Conservation (phyloP, 2,329 filamentous ascomycete species). For the Ascochyta koolunga region DNA sequence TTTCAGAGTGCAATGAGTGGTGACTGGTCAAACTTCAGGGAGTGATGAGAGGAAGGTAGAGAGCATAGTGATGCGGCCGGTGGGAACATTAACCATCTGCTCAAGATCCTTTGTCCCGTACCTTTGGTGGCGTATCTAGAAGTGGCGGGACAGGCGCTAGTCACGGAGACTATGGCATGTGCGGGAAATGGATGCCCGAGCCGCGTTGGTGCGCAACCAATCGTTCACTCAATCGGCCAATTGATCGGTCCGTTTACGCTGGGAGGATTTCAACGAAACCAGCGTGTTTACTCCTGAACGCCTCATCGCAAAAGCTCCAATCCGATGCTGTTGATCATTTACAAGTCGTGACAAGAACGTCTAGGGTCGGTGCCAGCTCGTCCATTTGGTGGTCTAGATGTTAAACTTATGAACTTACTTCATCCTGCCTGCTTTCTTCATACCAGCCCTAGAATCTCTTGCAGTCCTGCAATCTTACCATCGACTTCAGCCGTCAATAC, state of each 20-base stretch:
- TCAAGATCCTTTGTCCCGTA: background rate
- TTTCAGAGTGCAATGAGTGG: background rate
- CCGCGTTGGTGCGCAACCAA: background rate
- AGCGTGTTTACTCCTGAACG: constrained; percentile 5
- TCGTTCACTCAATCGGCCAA: background rate
- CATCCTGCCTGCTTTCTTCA: too few relatives aligned
- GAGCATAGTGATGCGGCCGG: background rate
- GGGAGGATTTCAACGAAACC: background rate
- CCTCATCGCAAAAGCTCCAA: background rate
- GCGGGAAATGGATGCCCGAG: background rate
- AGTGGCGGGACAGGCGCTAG: constrained; percentile 1
- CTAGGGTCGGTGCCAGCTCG: background rate
- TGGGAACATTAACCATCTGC: background rate
- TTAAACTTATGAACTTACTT: too few relatives aligned
- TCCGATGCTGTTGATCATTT: background rate
- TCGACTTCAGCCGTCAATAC: too few relatives aligned
- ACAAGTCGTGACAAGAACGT: background rate
- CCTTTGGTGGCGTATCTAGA: background rate
- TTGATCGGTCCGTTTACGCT: background rate
- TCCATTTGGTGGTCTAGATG: too few relatives aligned
- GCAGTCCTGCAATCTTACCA: too few relatives aligned
- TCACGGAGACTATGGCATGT: background rate
- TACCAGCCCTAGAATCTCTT: too few relatives aligned
- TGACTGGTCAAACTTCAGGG: background rate
- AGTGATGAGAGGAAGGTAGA: background rate